Conservation (phyloP, 2,329 filamentous ascomycete genomes). For the Colletotrichum sp. region DNA sequence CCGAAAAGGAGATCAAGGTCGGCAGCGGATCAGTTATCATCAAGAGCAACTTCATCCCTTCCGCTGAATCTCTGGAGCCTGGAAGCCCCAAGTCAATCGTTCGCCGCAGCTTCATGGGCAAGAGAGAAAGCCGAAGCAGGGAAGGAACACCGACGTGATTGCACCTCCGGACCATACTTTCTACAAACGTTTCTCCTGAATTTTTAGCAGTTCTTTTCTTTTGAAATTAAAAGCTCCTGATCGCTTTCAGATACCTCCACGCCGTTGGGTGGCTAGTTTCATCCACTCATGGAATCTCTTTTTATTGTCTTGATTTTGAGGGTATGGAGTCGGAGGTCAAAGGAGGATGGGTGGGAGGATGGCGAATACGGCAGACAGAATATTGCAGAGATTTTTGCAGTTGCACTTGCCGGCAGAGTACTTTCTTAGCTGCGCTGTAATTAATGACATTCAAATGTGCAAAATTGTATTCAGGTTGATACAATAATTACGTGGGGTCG, state of each 20-base stretch:
- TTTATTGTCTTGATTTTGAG: background rate
- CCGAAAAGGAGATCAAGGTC: slow-evolving; percentile 76
- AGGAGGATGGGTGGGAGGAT: background rate
- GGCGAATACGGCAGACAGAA: background rate
- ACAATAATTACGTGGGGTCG: background rate
- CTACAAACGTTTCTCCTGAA: background rate
- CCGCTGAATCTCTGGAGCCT: slow-evolving; percentile 40
- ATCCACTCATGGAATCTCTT: background rate
- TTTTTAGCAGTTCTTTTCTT: background rate
- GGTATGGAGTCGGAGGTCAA: background rate
- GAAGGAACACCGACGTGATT: slow-evolving; percentile 37
- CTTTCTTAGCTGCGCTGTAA: background rate
- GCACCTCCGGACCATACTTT: background rate
- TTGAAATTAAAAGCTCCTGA: background rate
- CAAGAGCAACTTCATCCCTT: slow-evolving; percentile 72
- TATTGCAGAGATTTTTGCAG: background rate
- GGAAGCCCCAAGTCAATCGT: slow-evolving; percentile 53
- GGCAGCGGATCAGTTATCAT: slow-evolving; percentile 76
- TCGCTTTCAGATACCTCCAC: slow-evolving; percentile 16
- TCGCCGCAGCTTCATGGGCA: slow-evolving; percentile 61
- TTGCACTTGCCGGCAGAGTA: background rate
- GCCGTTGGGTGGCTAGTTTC: background rate
- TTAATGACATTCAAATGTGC: background rate
- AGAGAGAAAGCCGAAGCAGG: slow-evolving; percentile 57
- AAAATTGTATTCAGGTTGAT: background rate